These are phyloP conservation scores for Akanthomyces dipterigenus DNA, from an alignment of 2,329 filamentous ascomycete genomes.

Conservation along the genomic window DNA sequence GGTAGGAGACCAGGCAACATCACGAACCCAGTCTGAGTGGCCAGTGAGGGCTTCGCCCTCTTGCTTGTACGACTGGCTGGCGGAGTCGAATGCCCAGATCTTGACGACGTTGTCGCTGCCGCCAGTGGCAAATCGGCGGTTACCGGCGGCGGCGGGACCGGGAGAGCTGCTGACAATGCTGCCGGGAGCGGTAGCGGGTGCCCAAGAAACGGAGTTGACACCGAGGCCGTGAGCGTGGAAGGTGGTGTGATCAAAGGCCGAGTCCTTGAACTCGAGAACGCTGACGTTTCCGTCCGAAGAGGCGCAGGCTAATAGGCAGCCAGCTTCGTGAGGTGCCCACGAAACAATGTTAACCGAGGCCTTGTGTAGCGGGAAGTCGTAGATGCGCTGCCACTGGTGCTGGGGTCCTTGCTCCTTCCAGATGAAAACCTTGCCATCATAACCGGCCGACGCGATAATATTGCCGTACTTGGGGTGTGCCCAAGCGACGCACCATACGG, in stretches of 20 bases:
- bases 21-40: constrained; percentile 93
- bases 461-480: constrained; percentile 98
- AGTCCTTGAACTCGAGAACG: constrained; percentile 95
- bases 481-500: constrained; percentile 97
- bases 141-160: constrained; percentile 51
- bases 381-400: constrained; percentile 73
- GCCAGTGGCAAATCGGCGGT: constrained; percentile 85
- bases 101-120: constrained; percentile 91
- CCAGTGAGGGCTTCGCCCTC: constrained; percentile 63
- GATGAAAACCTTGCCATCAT: constrained; percentile 97
- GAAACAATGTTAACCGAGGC: constrained; percentile 94
- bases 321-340: constrained; percentile 95
- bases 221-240: constrained; percentile 91
- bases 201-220: constrained; percentile 95
- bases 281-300: constrained; percentile 90
- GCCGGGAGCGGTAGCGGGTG: constrained; percentile 75
- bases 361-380: constrained; percentile 89
- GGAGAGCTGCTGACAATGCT: constrained; percentile 71
- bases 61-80: constrained; percentile 54
- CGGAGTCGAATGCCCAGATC: constrained; percentile 76
- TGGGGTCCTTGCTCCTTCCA: constrained; percentile 75
- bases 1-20: constrained; percentile 94
- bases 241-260: constrained; percentile 80
- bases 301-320: constrained; percentile 89
- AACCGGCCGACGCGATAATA: constrained; percentile 90